phyloP scores from a whole-genome alignment of 1,139 yeast species.

The Geotrichum histeridarum region DNA sequence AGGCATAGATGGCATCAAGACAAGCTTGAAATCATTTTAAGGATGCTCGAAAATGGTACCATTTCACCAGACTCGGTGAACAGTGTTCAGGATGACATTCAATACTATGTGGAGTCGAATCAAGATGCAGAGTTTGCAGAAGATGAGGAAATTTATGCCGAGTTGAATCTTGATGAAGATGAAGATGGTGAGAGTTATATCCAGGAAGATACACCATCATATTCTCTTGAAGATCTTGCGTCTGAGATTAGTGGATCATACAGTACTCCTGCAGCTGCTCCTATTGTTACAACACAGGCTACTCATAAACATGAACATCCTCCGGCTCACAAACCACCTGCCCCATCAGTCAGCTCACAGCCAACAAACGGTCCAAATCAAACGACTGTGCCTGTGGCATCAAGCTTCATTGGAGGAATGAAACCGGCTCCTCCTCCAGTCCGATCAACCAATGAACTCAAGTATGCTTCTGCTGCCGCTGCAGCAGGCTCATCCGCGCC shows the following conservation, averaged over 20 bases:
- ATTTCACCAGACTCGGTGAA: conserved; percentile 77
- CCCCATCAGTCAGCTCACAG: conserved; percentile 4
- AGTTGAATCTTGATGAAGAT: conserved; percentile 68
- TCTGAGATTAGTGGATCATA: conserved; percentile 27
- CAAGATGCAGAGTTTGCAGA: conserved; percentile 95
- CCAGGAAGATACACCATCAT: conserved; percentile 29
- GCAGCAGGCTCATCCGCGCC: conserved; percentile 35
- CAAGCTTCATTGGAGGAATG: conserved; percentile 26
- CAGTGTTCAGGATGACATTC: conserved; percentile 81
- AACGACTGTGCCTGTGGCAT: conserved; percentile 22
- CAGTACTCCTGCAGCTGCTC: background rate
- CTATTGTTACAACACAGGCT: background rate
- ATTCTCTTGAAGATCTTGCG: conserved; percentile 39
- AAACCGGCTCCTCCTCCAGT: conserved; percentile 68
- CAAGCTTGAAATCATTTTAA: conserved; percentile 70
- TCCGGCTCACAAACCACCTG: background rate
- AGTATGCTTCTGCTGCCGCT: conserved; percentile 69
- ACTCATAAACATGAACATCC: background rate
- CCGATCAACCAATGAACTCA: conserved; percentile 52
- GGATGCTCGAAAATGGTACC: conserved; percentile 76
- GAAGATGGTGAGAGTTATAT: conserved; percentile 42
- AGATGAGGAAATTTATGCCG: conserved; percentile 90
- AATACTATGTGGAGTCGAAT: conserved; percentile 88
- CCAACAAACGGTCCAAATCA: conserved; percentile 14
- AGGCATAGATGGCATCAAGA: conserved; percentile 77